Percentiles rank a stretch among this genome's conserved stretches.
phyloP scores from a whole-genome alignment of 495 filamentous ascomycete species.

The Penicillium fimorum region DNA sequence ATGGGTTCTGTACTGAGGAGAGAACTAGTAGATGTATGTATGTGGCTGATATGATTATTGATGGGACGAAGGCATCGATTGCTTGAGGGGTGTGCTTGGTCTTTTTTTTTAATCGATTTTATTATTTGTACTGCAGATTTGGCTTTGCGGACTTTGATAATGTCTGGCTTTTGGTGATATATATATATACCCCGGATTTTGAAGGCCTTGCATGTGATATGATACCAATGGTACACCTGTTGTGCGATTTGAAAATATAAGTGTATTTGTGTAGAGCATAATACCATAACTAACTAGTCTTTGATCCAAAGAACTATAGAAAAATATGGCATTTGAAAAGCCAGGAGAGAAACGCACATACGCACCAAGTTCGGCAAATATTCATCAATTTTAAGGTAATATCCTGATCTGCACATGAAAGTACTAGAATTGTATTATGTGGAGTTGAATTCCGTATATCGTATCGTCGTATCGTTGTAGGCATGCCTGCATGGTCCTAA shows the following conservation, averaged over 20 bases:
- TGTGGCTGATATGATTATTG: conserved; percentile 32
- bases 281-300: not conserved
- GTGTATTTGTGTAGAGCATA: not conserved
- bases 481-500: not conserved
- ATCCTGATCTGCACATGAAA: not conserved
- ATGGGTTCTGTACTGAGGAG: conserved; percentile 45
- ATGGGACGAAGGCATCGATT: conserved; percentile 25
- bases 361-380: not conserved
- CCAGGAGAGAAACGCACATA: not conserved
- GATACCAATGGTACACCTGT: conserved; percentile 5
- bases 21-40: conserved; percentile 35
- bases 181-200: conserved; percentile 9
- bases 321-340: not conserved
- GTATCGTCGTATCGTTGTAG: not conserved
- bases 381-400: not conserved
- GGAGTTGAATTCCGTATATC: not conserved
- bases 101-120: not conserved
- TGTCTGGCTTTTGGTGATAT: not conserved
- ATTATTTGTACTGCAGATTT: not conserved
- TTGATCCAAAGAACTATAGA: not conserved
- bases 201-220: not conserved
- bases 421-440: not conserved
- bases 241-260: not conserved
- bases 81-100: conserved; percentile 8
- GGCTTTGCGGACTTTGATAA: not conserved